These are phyloP conservation scores for Arachis monticola DNA, from an alignment of 331 rosid genomes.

Conservation along the genomic window DNA sequence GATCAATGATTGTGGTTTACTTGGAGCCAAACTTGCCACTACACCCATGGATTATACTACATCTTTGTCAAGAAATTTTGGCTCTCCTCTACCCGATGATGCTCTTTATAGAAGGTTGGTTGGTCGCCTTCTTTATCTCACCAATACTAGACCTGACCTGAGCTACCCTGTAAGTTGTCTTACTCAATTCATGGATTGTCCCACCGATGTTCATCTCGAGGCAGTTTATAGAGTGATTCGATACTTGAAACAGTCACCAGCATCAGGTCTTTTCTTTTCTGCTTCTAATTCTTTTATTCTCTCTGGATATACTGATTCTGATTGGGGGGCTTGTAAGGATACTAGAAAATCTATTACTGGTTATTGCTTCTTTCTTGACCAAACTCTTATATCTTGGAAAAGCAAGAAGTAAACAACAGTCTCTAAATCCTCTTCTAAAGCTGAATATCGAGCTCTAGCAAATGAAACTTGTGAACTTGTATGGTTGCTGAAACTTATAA, in stretches of 20 bases:
- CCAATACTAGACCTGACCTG: neutral
- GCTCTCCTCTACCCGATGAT: neutral
- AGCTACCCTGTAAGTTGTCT: neutral
- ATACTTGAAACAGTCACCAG: neutral
- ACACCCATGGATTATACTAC: neutral
- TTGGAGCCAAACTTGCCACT: neutral
- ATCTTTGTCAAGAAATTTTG: neutral
- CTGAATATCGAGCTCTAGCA: neutral
- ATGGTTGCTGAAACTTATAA: neutral
- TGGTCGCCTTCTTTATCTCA: neutral
- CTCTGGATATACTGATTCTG: neutral
- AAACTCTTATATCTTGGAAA: neutral
- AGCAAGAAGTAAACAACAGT: neutral
- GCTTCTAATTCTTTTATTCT: neutral
- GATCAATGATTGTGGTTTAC: neutral
- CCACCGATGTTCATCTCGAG: neutral
- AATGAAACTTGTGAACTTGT: neutral
- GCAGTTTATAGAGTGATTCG: neutral
- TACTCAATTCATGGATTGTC: neutral
- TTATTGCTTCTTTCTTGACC: neutral
- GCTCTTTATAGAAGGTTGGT: neutral
- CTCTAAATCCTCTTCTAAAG: neutral
- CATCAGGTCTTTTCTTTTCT: neutral
- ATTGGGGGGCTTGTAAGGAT: neutral
- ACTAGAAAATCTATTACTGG: neutral